phyloP scores from a whole-genome alignment of 1,139 yeast species.

The Casaregolazyma suthepensis region DNA sequence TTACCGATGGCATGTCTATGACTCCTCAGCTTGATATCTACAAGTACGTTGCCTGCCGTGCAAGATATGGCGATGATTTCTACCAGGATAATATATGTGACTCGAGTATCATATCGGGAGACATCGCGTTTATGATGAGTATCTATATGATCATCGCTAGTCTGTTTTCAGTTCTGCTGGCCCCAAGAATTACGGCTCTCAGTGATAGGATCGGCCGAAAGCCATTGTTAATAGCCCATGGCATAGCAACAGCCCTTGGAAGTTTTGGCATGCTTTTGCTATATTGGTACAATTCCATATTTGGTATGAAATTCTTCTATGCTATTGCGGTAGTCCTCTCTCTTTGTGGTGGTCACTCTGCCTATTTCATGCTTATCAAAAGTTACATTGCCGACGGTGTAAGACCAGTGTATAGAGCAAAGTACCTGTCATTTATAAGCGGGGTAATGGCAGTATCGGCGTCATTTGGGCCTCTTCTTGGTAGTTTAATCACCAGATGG shows the following conservation, averaged over 20 bases:
- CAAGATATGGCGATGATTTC: slow-evolving; percentile 7
- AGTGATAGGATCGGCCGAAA: slow-evolving; percentile 63
- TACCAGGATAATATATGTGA: slow-evolving; percentile 21
- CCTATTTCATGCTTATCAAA: slow-evolving; percentile 47
- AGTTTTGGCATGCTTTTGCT: slow-evolving; percentile 19
- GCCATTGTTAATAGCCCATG: slow-evolving; percentile 36
- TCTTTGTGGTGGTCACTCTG: slow-evolving; percentile 48
- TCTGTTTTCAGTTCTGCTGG: slow-evolving; percentile 8
- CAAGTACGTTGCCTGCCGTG: slow-evolving; percentile 13
- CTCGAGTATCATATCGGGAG: slow-evolving; percentile 18
- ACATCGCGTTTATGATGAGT: slow-evolving; percentile 22
- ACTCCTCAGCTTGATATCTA: slow-evolving; percentile 15
- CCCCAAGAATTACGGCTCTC: slow-evolving; percentile 44
- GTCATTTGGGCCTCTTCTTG: slow-evolving; percentile 57
- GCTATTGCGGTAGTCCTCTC: slow-evolving; percentile 37
- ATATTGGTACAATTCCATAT: slow-evolving; percentile 23
- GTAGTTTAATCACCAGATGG: slow-evolving; percentile 38
- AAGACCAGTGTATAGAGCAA: slow-evolving; percentile 45
- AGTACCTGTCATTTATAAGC: slow-evolving; percentile 48
- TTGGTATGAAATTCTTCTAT: slow-evolving; percentile 36
- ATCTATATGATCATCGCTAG: slow-evolving; percentile 16
- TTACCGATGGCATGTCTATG: slow-evolving; percentile 9
- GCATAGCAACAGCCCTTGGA: slow-evolving; percentile 22
- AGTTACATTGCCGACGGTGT: slow-evolving; percentile 62
- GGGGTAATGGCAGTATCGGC: slow-evolving; percentile 56